Percentiles rank a stretch among this genome's conserved stretches.
Evolutionary conservation across 371 early-diverging fungal genomes (phyloP).

Genomic region (Actinomortierella wolfii): DNA sequence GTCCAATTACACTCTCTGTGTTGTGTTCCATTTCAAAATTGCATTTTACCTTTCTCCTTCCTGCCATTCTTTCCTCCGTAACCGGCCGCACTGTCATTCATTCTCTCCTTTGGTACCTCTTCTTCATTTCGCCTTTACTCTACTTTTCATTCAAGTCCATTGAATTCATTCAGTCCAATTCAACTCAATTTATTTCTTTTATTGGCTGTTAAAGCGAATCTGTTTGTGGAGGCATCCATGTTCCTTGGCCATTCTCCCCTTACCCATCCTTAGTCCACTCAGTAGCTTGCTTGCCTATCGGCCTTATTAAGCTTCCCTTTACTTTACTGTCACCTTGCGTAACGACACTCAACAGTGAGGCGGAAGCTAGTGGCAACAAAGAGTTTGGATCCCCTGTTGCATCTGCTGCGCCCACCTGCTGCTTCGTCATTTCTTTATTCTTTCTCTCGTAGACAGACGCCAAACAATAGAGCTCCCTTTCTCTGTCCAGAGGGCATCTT

Average conservation of each 20-base stretch:
- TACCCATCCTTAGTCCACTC: slow-evolving; percentile 3
- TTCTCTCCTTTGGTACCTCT: background rate
- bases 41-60: background rate
- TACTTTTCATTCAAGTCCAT: background rate
- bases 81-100: background rate
- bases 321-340: too few species aligned
- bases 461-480: too few species aligned
- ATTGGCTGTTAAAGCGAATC: background rate
- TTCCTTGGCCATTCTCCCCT: background rate
- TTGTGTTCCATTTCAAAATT: slow-evolving; percentile 1
- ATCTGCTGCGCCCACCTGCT: slow-evolving; percentile 1
- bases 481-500: background rate
- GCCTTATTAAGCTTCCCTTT: too few species aligned
- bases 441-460: too few species aligned
- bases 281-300: background rate
- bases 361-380: too few species aligned
- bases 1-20: background rate
- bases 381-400: background rate
- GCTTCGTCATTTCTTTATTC: too few species aligned
- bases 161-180: too few species aligned
- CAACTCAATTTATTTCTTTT: too few species aligned
- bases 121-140: background rate
- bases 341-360: too few species aligned
- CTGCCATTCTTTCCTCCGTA: slow-evolving; percentile 5
- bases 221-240: too few species aligned